phyloP scores from a whole-genome alignment of 805 yeast genomes.

The Candida sanyiensis region DNA sequence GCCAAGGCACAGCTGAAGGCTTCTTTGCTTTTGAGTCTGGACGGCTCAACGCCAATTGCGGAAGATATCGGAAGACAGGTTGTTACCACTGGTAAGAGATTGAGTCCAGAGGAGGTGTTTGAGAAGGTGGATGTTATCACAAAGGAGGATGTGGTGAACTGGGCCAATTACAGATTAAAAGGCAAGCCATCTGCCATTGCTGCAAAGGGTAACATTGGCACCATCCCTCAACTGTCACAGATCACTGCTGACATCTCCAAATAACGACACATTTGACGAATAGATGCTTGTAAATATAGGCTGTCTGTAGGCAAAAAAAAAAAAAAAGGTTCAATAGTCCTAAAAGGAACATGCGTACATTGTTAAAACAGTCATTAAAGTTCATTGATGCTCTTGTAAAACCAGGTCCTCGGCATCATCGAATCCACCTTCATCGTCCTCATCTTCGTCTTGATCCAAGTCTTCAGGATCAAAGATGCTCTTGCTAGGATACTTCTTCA shows the following conservation, averaged over 20 bases:
- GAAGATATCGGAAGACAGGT: conserved; percentile 97
- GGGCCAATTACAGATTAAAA: conserved; percentile 81
- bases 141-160: conserved; percentile 70
- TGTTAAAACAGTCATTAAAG: conserved; percentile 2
- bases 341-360: neutral
- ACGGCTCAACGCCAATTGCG: conserved; percentile 92
- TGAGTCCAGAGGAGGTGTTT: conserved; percentile 43
- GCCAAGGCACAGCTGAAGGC: conserved; percentile 96
- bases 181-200: conserved; percentile 83
- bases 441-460: conserved; percentile 28
- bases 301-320: neutral
- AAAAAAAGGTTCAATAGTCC: conserved; percentile 1
- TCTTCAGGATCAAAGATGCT: conserved; percentile 21
- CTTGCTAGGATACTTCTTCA: conserved; percentile 22
- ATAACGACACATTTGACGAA: conserved; percentile 3
- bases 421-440: conserved; percentile 21
- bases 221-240: conserved; percentile 63
- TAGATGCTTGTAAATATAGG: neutral
- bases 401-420: conserved; percentile 32
- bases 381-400: conserved; percentile 17
- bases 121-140: conserved; percentile 70
- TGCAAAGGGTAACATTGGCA: conserved; percentile 77
- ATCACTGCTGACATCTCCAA: conserved; percentile 38
- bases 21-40: conserved; percentile 78
- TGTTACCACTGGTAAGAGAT: conserved; percentile 78